Conservation (phyloP, 495 filamentous ascomycete genomes). For the Trichoderma reesei region DNA sequence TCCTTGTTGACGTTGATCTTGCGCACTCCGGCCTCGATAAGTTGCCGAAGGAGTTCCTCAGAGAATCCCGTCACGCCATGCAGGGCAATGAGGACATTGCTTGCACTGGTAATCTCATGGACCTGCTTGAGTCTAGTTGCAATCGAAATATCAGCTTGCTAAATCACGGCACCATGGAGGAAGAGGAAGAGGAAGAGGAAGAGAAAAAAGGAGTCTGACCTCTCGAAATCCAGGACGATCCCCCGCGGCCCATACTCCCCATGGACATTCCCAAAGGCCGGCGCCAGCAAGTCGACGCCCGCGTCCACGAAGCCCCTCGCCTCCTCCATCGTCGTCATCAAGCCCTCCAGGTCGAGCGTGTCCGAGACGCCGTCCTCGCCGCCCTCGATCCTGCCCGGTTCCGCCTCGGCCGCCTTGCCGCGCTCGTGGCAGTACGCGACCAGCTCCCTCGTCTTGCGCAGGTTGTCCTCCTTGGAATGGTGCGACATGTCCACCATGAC, state of each 20-base stretch:
- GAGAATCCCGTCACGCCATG: slow-evolving; percentile 40
- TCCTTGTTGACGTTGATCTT: slow-evolving; percentile 82
- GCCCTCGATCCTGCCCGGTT: slow-evolving; percentile 74
- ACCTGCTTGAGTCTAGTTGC: slow-evolving; percentile 46
- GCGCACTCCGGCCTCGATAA: slow-evolving; percentile 59
- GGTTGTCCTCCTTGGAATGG: slow-evolving; percentile 74
- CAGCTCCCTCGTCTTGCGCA: slow-evolving; percentile 60
- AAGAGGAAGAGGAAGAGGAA: not conserved
- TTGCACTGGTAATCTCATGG: slow-evolving; percentile 45
- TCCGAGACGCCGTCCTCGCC: slow-evolving; percentile 77
- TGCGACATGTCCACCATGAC: slow-evolving; percentile 82
- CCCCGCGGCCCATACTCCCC: slow-evolving; percentile 70
- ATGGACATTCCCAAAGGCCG: slow-evolving; percentile 81
- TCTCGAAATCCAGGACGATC: slow-evolving; percentile 63
- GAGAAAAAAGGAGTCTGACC: not conserved
- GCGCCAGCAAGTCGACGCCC: slow-evolving; percentile 75
- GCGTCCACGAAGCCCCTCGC: slow-evolving; percentile 66
- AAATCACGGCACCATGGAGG: too few relatives aligned
- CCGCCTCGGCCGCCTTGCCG: slow-evolving; percentile 70
- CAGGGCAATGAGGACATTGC: slow-evolving; percentile 56
- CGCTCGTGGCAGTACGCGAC: slow-evolving; percentile 60
- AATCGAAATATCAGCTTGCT: not conserved
- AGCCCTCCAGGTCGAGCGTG: slow-evolving; percentile 60
- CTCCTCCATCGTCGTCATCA: slow-evolving; percentile 71
- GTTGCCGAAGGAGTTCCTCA: slow-evolving; percentile 54